Conservation (phyloP, 2,329 filamentous ascomycete genomes). For the Rutstroemia sp. region DNA sequence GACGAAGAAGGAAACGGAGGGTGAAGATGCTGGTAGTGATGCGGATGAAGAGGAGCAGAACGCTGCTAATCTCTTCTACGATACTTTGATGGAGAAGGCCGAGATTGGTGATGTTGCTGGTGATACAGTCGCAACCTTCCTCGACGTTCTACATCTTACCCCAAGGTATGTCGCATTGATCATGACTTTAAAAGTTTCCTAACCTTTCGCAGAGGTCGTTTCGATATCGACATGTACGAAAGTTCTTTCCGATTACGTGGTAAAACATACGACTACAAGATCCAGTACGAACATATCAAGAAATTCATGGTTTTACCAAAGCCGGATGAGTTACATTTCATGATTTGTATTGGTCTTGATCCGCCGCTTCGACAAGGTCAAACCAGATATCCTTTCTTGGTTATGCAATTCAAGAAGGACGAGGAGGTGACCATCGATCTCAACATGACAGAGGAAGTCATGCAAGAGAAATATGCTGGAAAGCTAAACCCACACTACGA, state of each 20-base stretch:
- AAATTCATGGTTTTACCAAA: conserved; percentile 98
- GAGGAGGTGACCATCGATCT: conserved; percentile 95
- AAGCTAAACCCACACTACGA: conserved; percentile 88
- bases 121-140: conserved; percentile 94
- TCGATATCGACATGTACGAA: conserved; percentile 99
- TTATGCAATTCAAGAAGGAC: conserved; percentile 98
- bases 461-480: conserved; percentile 81
- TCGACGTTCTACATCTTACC: conserved; percentile 94
- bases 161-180: conserved; percentile 55
- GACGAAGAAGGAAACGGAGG: conserved; percentile 67
- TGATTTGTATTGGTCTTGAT: conserved; percentile 91
- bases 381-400: conserved; percentile 94
- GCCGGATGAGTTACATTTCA: conserved; percentile 93
- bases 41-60: conserved; percentile 76
- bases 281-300: conserved; percentile 95
- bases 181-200: conserved; percentile 14
- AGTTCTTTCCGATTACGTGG: conserved; percentile 92
- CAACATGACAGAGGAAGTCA: conserved; percentile 86
- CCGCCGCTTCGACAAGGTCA: conserved; percentile 94
- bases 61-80: conserved; percentile 94
- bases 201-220: conserved; percentile 67
- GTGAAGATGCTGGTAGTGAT: conserved; percentile 63
- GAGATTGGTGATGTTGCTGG: conserved; percentile 99
- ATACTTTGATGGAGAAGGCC: conserved; percentile 95
- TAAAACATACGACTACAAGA: conserved; percentile 99